Conservation (phyloP, 1,139 yeast species). For the Saccharomyces hybrid region DNA sequence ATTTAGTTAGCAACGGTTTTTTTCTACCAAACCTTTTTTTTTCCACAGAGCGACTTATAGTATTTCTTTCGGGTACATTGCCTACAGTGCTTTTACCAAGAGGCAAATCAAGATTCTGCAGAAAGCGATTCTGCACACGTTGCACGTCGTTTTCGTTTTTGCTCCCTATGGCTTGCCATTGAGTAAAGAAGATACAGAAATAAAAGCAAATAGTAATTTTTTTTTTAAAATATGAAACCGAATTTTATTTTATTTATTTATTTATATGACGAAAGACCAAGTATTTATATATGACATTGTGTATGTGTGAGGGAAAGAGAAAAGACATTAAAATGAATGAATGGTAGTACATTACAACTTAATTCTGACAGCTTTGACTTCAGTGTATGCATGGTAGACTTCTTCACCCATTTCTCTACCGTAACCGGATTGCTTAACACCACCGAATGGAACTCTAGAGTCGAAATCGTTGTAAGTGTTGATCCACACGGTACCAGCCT, state of each 20-base stretch:
- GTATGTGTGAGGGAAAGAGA: neutral
- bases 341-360: constrained; percentile 17
- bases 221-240: neutral
- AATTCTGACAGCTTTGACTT: constrained; percentile 63
- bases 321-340: neutral
- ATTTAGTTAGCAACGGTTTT: neutral
- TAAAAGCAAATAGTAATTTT: neutral
- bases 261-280: neutral
- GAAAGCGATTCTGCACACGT: neutral
- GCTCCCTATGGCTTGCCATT: neutral
- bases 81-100: neutral
- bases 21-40: neutral
- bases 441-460: constrained; percentile 69
- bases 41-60: neutral
- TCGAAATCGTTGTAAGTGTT: constrained; percentile 71
- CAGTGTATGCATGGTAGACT: constrained; percentile 64
- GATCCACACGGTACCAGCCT: constrained; percentile 71
- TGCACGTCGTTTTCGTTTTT: neutral
- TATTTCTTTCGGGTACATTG: neutral
- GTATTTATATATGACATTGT: neutral
- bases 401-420: constrained; percentile 78
- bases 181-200: neutral
- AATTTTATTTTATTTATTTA: neutral
- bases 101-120: neutral
- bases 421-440: constrained; percentile 67